Evolutionary conservation across 768 basidiomycete species (phyloP), one percentile per base, ranked within the genome.

Genomic region (Cyathus striatus): DNA sequence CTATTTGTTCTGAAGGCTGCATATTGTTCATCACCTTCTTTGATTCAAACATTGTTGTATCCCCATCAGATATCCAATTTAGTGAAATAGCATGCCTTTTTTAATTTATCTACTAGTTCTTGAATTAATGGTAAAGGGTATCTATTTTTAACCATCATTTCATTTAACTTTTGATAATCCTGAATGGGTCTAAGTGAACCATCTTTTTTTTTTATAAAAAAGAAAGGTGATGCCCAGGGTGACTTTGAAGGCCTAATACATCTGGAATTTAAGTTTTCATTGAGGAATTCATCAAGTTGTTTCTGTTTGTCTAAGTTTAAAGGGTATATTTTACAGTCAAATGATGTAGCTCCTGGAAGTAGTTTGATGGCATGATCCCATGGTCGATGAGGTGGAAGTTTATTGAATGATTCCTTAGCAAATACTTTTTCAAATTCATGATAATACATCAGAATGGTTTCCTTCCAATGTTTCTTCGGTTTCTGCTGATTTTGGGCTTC

Each of bases 11-110:
- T 44, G 52, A 76, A 76, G 0, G 68, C 65, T 0, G 66, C 70
- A 46, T 74, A 74, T 59, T 60, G 65, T 50, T 69, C 57, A 42
- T 73, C 61, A 2, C 68, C 70, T 33, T 63, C 54, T 7, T 56
- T 59, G 38, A 75, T 54, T 6, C 42, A 27, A 3, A 61, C 27
- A 17, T 65, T 61, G 50, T 72, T 60, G 48, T 59, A 76, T 0
- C 62, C 68, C 33, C 58, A 56, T 34, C 55, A 43, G 5, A 76
- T 53, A 48, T 77, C 69, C 5, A 75, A 34, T 38, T 61, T 61
- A 1, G 63, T 64, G 47, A 60, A 69, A 27, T 58, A 51, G 21
- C 53, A 51, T 2, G 54, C 51, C 2, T 44, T 50, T 14, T 43
- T 24, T 0, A 65, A 44, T 30, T 53, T 50, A 22, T 64, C 49